Percentiles rank a stretch among this genome's conserved stretches.
Conservation (phyloP, 805 yeast species). For the Metschnikowia cubensis region DNA sequence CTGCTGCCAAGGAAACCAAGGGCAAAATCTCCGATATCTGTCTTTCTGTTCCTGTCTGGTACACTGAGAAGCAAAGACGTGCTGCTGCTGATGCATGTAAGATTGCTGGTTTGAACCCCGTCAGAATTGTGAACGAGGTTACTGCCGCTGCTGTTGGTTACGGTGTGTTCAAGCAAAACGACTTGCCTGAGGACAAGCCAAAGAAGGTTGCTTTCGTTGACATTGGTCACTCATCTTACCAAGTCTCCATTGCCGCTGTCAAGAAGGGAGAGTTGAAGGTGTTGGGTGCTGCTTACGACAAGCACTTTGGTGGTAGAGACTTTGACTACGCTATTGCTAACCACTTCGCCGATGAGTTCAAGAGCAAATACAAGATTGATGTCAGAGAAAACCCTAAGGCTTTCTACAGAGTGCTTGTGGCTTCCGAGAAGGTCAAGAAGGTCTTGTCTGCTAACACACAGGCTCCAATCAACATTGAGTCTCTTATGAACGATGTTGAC, state of each 20-base stretch:
- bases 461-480: slow-evolving; percentile 94
- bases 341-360: slow-evolving; percentile 91
- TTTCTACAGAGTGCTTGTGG: slow-evolving; percentile 83
- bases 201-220: slow-evolving; percentile 90
- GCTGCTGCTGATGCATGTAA: slow-evolving; percentile 93
- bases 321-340: slow-evolving; percentile 91
- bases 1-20: slow-evolving; percentile 78
- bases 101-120: slow-evolving; percentile 97
- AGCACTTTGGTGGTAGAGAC: slow-evolving; percentile 98
- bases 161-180: slow-evolving; percentile 93
- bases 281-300: slow-evolving; percentile 87
- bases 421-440: slow-evolving; percentile 92
- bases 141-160: slow-evolving; percentile 99
- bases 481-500: slow-evolving; percentile 96
- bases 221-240: slow-evolving; percentile 94
- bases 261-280: slow-evolving; percentile 96
- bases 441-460: slow-evolving; percentile 91
- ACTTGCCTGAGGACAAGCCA: slow-evolving; percentile 90
- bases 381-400: slow-evolving; percentile 91
- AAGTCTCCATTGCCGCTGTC: slow-evolving; percentile 84
- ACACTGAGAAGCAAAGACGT: slow-evolving; percentile 93
- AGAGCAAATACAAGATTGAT: slow-evolving; percentile 88
- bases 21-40: slow-evolving; percentile 81
- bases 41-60: slow-evolving; percentile 96
- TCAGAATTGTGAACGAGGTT: slow-evolving; percentile 93